phyloP scores from a whole-genome alignment of 2,329 filamentous ascomycete species.

The Fusarium veterinarium region DNA sequence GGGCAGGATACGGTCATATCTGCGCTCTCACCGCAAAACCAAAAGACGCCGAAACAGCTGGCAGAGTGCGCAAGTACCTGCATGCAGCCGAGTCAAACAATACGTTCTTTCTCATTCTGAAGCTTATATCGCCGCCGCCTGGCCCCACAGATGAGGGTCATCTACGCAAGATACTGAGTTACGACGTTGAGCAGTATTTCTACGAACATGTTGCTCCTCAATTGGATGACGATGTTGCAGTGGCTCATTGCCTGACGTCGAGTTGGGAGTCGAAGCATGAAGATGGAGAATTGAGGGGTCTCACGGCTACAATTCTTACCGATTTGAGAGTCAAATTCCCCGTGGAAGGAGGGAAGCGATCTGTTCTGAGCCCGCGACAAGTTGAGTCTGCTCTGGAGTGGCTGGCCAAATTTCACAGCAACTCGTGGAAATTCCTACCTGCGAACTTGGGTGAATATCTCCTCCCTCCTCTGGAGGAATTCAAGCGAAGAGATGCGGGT shows the following conservation, averaged over 20 bases:
- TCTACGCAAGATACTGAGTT: slow-evolving; percentile 73
- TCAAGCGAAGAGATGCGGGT: slow-evolving; percentile 41
- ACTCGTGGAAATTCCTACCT: slow-evolving; percentile 58
- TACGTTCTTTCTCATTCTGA: slow-evolving; percentile 63
- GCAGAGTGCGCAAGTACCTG: slow-evolving; percentile 8
- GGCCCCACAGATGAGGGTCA: slow-evolving; percentile 66
- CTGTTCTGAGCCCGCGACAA: slow-evolving; percentile 59
- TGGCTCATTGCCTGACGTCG: slow-evolving; percentile 63
- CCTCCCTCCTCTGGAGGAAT: slow-evolving; percentile 67
- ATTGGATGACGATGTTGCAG: slow-evolving; percentile 56
- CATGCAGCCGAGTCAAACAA: slow-evolving; percentile 13
- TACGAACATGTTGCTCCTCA: slow-evolving; percentile 66
- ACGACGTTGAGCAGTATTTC: slow-evolving; percentile 75
- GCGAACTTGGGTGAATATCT: slow-evolving; percentile 53
- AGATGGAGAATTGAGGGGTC: slow-evolving; percentile 48
- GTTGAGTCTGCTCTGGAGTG: slow-evolving; percentile 68
- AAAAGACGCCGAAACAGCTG: slow-evolving; percentile 31
- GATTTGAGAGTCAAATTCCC: slow-evolving; percentile 67
- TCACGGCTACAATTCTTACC: slow-evolving; percentile 67
- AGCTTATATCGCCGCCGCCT: slow-evolving; percentile 64
- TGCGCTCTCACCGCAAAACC: slow-evolving; percentile 63
- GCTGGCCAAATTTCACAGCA: slow-evolving; percentile 70
- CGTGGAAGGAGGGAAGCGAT: slow-evolving; percentile 65
- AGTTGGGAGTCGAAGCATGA: slow-evolving; percentile 45
- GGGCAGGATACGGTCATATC: slow-evolving; percentile 67